These are phyloP conservation scores for Hygrocybe coccinea DNA, from an alignment of 768 basidiomycete genomes.

Conservation along the genomic window DNA sequence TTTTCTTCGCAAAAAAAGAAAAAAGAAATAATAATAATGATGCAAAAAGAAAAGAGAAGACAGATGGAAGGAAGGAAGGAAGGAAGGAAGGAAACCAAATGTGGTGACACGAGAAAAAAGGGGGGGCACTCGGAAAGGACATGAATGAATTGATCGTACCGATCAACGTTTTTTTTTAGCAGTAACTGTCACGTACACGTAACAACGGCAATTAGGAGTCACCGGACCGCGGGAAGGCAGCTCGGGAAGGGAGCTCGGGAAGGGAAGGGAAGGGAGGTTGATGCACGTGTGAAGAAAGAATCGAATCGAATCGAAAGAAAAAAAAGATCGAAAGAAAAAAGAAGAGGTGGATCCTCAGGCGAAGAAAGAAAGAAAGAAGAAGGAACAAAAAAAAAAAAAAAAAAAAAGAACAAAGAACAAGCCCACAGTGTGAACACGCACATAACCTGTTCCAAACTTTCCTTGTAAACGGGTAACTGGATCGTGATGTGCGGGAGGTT, in stretches of 20 bases:
- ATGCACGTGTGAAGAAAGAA: background rate
- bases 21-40: conserved; percentile 6
- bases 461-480: conserved; percentile 87
- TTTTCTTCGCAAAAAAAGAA: conserved; percentile 12
- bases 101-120: too few species aligned
- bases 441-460: conserved; percentile 78
- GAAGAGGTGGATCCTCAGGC: background rate
- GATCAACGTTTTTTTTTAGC: too few species aligned
- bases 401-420: background rate
- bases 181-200: background rate
- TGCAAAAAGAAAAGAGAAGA: background rate
- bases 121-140: background rate
- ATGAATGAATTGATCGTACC: too few species aligned
- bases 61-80: background rate
- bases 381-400: background rate
- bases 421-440: conserved; percentile 33
- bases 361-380: background rate
- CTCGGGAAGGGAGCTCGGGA: background rate
- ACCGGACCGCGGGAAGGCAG: background rate
- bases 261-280: background rate
- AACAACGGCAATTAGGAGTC: background rate
- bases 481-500: conserved; percentile 71
- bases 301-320: background rate
- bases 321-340: background rate
- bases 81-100: too few species aligned